Percentiles rank a stretch among this genome's conserved stretches.
Conservation (phyloP, 2,329 filamentous ascomycete genomes). For the Endothia cerciana region DNA sequence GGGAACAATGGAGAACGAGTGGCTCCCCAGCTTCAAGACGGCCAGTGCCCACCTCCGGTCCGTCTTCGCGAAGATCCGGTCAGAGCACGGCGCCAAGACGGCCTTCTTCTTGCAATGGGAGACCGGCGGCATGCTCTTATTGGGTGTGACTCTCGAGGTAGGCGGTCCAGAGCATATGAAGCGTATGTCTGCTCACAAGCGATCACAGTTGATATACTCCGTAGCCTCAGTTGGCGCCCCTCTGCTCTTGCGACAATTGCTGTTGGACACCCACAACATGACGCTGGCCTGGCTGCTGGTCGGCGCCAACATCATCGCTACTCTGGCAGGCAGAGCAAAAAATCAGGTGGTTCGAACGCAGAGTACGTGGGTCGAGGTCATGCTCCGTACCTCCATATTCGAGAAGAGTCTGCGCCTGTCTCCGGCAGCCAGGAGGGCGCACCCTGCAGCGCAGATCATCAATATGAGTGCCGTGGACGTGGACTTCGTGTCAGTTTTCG, state of each 20-base stretch:
- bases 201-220: slow-evolving; percentile 1
- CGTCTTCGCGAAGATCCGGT: slow-evolving; percentile 5
- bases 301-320: slow-evolving; percentile 9
- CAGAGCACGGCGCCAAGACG: neutral
- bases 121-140: slow-evolving; percentile 12
- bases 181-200: neutral
- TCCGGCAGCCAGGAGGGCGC: slow-evolving; percentile 4
- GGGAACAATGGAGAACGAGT: slow-evolving; percentile 9
- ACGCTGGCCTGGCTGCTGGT: slow-evolving; percentile 10
- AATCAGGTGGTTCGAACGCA: slow-evolving; percentile 13
- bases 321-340: slow-evolving; percentile 17
- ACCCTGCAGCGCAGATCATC: slow-evolving; percentile 13
- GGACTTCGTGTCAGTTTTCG: slow-evolving; percentile 13
- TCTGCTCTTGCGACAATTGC: slow-evolving; percentile 9
- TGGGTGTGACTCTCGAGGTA: slow-evolving; percentile 12
- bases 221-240: slow-evolving; percentile 11
- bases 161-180: neutral
- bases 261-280: slow-evolving; percentile 7
- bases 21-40: slow-evolving; percentile 6
- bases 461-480: slow-evolving; percentile 22
- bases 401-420: slow-evolving; percentile 17
- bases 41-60: slow-evolving; percentile 10
- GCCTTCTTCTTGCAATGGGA: slow-evolving; percentile 16
- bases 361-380: slow-evolving; percentile 8
- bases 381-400: slow-evolving; percentile 15